phyloP scores from a whole-genome alignment of 805 yeast genomes.

The Zygoascus flipseniorum region DNA sequence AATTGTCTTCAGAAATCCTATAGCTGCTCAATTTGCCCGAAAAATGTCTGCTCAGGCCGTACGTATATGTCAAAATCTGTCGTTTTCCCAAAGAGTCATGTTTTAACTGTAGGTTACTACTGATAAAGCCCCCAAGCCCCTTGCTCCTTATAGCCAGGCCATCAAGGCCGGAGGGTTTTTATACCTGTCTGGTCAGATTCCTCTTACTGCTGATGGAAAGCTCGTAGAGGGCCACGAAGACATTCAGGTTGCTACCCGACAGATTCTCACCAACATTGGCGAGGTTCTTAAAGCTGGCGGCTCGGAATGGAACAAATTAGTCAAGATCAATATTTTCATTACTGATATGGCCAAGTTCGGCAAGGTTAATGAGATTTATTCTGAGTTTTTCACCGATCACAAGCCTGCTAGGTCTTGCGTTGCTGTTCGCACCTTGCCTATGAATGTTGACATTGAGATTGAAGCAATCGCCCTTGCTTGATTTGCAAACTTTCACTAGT shows the following conservation, averaged over 20 bases:
- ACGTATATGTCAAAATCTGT: background rate
- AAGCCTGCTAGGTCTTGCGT: constrained; percentile 90
- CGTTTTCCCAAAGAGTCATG: background rate
- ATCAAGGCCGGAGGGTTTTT: constrained; percentile 69
- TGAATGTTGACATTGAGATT: constrained; percentile 45
- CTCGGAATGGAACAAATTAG: constrained; percentile 67
- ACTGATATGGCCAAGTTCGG: constrained; percentile 78
- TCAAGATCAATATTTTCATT: constrained; percentile 76
- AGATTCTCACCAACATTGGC: constrained; percentile 22
- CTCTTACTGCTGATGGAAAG: constrained; percentile 61
- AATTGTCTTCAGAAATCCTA: background rate
- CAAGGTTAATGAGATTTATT: constrained; percentile 72
- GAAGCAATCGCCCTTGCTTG: constrained; percentile 59
- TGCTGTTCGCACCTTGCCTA: constrained; percentile 76
- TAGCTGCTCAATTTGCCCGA: background rate
- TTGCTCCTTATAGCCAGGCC: constrained; percentile 89
- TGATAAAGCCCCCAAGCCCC: constrained; percentile 38
- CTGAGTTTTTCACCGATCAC: constrained; percentile 19
- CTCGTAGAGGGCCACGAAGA: constrained; percentile 65
- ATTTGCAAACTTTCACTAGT: background rate
- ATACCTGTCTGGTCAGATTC: constrained; percentile 86
- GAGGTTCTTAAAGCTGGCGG: constrained; percentile 70
- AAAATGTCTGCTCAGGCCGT: background rate
- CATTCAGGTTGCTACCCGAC: constrained; percentile 29
- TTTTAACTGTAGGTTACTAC: constrained; percentile 2